Percentiles rank a stretch among this genome's conserved stretches.
Conservation (phyloP, 2,329 filamentous ascomycete species). For the Neopestalotiopsis sp. region DNA sequence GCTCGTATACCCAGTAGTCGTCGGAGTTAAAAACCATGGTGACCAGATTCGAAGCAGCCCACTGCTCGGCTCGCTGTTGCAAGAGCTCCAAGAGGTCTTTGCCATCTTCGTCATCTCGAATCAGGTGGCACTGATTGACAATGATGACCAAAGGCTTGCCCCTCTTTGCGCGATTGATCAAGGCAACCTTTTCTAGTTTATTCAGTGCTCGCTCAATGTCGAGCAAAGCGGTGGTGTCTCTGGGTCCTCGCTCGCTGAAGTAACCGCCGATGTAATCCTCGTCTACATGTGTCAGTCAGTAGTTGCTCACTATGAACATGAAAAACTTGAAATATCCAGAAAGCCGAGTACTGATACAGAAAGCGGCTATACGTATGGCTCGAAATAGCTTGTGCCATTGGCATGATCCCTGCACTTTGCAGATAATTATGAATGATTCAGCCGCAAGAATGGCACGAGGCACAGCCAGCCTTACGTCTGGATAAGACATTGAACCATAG, state of each 20-base stretch:
- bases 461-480: neutral
- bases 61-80: constrained; percentile 94
- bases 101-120: constrained; percentile 92
- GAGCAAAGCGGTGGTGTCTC: constrained; percentile 88
- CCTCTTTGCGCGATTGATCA: constrained; percentile 66
- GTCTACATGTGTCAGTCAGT: constrained; percentile 71
- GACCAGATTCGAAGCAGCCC: constrained; percentile 89
- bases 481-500: neutral
- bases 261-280: constrained; percentile 97
- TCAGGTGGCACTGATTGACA: constrained; percentile 90
- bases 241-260: constrained; percentile 90
- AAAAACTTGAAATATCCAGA: neutral
- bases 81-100: constrained; percentile 91
- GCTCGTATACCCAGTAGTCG: constrained; percentile 98
- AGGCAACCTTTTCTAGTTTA: constrained; percentile 94
- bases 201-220: constrained; percentile 98
- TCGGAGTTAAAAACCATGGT: constrained; percentile 96
- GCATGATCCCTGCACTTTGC: neutral
- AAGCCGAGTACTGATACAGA: neutral
- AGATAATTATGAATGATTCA: neutral
- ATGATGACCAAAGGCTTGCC: constrained; percentile 84
- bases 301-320: neutral
- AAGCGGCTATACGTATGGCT: neutral
- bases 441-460: neutral
- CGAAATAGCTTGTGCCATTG: neutral